A percentile compares a stretch with the other conserved stretches of the same genome.
phyloP scores from a whole-genome alignment of 176 grass and related monocot genomes.

The Eleusine coracana region DNA sequence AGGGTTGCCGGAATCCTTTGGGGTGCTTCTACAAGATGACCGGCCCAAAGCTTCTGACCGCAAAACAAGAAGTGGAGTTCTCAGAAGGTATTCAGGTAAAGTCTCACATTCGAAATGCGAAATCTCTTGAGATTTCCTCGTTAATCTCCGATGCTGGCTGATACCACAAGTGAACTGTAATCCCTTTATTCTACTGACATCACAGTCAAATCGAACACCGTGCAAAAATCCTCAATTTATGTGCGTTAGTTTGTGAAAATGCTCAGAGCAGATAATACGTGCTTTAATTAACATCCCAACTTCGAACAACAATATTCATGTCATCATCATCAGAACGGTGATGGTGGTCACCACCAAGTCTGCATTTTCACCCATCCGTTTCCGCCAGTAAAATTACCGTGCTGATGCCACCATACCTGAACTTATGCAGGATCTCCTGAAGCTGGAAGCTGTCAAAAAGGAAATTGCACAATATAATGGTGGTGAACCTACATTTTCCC shows the following conservation, averaged over 20 bases:
- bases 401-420: constrained; percentile 23
- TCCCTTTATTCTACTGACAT: neutral
- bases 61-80: constrained; percentile 66
- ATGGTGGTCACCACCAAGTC: neutral
- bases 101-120: neutral
- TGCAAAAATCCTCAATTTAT: neutral
- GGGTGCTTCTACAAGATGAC: constrained; percentile 57
- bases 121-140: neutral
- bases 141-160: neutral
- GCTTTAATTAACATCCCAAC: neutral
- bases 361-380: neutral
- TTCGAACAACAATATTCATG: neutral
- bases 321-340: neutral
- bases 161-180: neutral
- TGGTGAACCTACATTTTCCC: constrained; percentile 63
- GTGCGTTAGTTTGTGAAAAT: neutral
- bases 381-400: neutral
- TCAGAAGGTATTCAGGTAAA: constrained; percentile 88
- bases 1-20: constrained; percentile 60
- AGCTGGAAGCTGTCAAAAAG: constrained; percentile 58
- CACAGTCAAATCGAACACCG: neutral
- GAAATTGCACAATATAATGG: constrained; percentile 49
- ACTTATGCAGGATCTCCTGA: constrained; percentile 75
- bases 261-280: neutral
- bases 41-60: constrained; percentile 60